Base-by-base conservation (phyloP, 2,329 filamentous ascomycete genomes). In the Zasmidium cellare region DNA sequence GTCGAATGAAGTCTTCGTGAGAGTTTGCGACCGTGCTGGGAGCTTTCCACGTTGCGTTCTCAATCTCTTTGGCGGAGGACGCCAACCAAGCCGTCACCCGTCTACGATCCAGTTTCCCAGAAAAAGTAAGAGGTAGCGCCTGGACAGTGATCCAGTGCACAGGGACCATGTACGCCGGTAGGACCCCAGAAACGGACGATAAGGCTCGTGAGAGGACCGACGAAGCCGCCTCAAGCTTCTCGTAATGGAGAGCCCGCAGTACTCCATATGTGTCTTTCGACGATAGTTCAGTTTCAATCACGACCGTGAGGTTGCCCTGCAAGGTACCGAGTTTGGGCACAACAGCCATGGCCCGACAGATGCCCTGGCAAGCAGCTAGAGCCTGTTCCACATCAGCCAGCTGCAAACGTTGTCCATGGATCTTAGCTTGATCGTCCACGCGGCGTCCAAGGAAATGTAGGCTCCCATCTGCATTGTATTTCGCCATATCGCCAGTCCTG, bases 341-440 rank as follows among this genome's bases (percentile, higher is more conserved):
- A 3, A n/a, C 35, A 3, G 16, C 35, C 7, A n/a, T 18, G 16
- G 7, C 35, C 3, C 16, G 35, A n/a, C n/a, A 5, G 16, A 41
- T n/a, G 11, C 5, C 16, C 6, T 18, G 6, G 16, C 12, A 41
- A 16, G 35, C n/a, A 19, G 7, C 3, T 11, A 56, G n/a, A 11
- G 71, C 5, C 11, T 81, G 81, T 57, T 86, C 87, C 49, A 96
- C 86, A 67, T 93, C 91, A 1, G 83, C 82, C 11, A 91, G 80
- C 68, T 94, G 90, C 24, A 96, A 85, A 46, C 89, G 79, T 63
- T 92, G 88, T 0, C 91, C 91, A 35, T 89, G 83, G 12, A 96
- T 78, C 70, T 93, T 94, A 51, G 92, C 79, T 71, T 92, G 89
- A 56, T 87, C 87, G 65, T 93, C 91, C 20, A 86, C 79, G 22